Evolutionary conservation across 1,139 yeast genomes (phyloP).

Genomic region (Hemisphaericaspora xylanilytica): DNA sequence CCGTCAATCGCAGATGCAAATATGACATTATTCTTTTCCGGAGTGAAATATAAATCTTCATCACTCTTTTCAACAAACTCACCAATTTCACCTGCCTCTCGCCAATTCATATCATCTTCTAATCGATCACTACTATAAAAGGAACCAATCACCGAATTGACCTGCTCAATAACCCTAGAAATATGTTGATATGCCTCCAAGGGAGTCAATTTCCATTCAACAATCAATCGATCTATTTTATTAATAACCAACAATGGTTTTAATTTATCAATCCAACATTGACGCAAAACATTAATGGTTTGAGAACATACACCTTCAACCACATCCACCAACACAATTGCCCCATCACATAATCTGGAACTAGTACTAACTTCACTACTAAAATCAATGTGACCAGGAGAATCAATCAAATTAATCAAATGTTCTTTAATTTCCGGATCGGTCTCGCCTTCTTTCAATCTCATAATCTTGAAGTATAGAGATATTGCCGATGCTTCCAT

Average conservation of each 20-base stretch:
- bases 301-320: slow-evolving; percentile 99
- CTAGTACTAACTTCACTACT: slow-evolving; percentile 96
- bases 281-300: slow-evolving; percentile 90
- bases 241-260: slow-evolving; percentile 90
- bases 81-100: slow-evolving; percentile 58
- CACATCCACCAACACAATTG: slow-evolving; percentile 90
- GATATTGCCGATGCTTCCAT: slow-evolving; percentile 97
- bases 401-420: slow-evolving; percentile 87
- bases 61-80: slow-evolving; percentile 77
- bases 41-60: slow-evolving; percentile 82
- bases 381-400: slow-evolving; percentile 98
- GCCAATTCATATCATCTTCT: slow-evolving; percentile 83
- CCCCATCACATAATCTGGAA: slow-evolving; percentile 94
- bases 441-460: slow-evolving; percentile 33
- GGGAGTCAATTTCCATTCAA: slow-evolving; percentile 80
- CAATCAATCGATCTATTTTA: slow-evolving; percentile 83
- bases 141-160: slow-evolving; percentile 91
- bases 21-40: slow-evolving; percentile 86
- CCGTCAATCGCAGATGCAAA: slow-evolving; percentile 96
- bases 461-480: slow-evolving; percentile 68
- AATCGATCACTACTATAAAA: slow-evolving; percentile 92
- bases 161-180: slow-evolving; percentile 79
- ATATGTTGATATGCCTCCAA: slow-evolving; percentile 83
- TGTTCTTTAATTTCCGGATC: slow-evolving; percentile 63
- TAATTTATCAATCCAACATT: slow-evolving; percentile 91